Evolutionary conservation across 1,284 basidiomycete species (phyloP), one percentile per base, ranked within the genome.

Genomic region (Cystobasidium slooffiae): DNA sequence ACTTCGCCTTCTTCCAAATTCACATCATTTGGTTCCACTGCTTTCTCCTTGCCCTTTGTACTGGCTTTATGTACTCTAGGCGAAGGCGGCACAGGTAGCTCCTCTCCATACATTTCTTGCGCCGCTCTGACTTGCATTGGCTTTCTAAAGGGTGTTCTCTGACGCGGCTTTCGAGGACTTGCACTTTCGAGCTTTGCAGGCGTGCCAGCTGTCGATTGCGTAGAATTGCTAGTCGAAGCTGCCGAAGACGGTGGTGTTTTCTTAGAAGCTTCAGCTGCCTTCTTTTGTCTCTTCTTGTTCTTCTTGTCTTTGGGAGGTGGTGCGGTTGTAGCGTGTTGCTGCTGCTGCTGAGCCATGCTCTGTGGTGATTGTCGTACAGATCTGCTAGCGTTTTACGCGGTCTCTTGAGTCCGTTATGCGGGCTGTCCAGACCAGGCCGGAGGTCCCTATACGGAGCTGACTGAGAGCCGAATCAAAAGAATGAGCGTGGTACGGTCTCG

Each of bases 101-200:
- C 56, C 43, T 59, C 56, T 6, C 56, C 56, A n/a, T 59, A 59
- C 56, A 59, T 59, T 14, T 56, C 55, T 31, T 22, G 56, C 20
- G 12, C n/a, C 41, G 22, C 22, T 12, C 7, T 55, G n/a, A 7
- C 22, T 22, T 24, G 53, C 53, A 55, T 16, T 20, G 53, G 3
- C 22, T 20, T n/a, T 10, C 3, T 24, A 4, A 49, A n/a, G 10
- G 14, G 47, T 51, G 14, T 14, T 16, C 47, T 51, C 20, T 51
- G 47, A 51, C 47, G 47, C 47, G 14, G 14, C 20, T 20, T 51
- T 51, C 47, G 47, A 16, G 16, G 47, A 51, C 47, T 31, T 31
- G 31, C 31, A 31, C 31, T 31, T 31, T 31, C 31, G 31, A 2
- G 31, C 31, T 31, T 31, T 31, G 31, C 31, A 31, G 31, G 31